Conservation (phyloP, 2,329 filamentous ascomycete species). For the Phyllosticta capitalensis region DNA sequence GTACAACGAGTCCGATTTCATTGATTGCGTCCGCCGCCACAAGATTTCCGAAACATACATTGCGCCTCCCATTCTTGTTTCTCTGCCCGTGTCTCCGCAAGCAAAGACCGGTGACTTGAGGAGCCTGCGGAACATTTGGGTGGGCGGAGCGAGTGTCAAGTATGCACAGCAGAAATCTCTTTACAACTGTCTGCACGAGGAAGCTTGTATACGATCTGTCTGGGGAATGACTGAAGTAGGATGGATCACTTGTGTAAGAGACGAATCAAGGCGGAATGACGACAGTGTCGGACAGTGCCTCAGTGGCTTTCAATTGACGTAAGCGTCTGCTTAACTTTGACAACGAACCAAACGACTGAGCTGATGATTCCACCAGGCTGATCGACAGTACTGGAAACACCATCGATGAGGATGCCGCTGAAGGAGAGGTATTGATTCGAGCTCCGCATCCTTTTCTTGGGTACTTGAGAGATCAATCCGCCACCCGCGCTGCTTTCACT, state of each 20-base stretch:
- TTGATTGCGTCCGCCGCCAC: conserved; percentile 31
- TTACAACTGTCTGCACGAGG: conserved; percentile 29
- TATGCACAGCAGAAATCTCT: conserved; percentile 25
- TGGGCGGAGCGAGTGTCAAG: conserved; percentile 35
- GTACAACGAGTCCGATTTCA: conserved; percentile 34
- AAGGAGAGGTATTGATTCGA: not conserved
- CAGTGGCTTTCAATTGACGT: conserved; percentile 7
- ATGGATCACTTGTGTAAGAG: conserved; percentile 27
- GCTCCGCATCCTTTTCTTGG: conserved; percentile 3
- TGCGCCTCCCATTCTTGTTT: conserved; percentile 35
- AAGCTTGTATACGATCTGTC: conserved; percentile 37
- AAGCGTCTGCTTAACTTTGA: not conserved
- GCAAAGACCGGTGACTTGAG: conserved; percentile 29
- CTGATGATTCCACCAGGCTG: not conserved
- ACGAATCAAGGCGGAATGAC: conserved; percentile 2
- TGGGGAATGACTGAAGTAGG: conserved; percentile 47
- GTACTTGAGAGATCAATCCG: conserved; percentile 8
- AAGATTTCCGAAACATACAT: conserved; percentile 41
- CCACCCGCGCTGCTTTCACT: conserved; percentile 14
- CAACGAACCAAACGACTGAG: not conserved
- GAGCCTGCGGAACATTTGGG: conserved; percentile 35
- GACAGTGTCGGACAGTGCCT: conserved; percentile 9
- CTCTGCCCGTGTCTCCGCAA: conserved; percentile 18
- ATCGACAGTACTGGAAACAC: not conserved
- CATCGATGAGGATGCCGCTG: not conserved